Percentiles rank a stretch among this genome's conserved stretches.
phyloP scores from a whole-genome alignment of 2,329 filamentous ascomycete species.

The Blastomyces parvus region DNA sequence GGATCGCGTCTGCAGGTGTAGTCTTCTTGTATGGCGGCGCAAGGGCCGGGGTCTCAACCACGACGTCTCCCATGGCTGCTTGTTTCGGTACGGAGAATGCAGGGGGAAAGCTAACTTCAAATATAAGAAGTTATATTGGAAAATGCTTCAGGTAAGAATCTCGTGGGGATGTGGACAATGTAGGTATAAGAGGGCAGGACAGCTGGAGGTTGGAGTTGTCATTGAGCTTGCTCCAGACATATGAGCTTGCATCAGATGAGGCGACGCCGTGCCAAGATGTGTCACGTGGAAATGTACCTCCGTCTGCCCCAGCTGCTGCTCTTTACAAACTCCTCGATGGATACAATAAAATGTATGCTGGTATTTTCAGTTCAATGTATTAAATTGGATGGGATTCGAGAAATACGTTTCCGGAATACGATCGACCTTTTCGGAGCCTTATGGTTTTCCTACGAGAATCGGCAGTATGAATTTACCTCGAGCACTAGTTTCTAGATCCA shows the following conservation, averaged over 20 bases:
- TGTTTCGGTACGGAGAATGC: background rate
- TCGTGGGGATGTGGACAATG: background rate
- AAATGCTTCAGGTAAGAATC: background rate
- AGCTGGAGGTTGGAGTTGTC: background rate
- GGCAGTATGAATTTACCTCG: background rate
- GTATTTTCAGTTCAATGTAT: background rate
- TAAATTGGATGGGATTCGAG: background rate
- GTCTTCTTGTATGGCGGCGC: conserved; percentile 72
- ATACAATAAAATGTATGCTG: too few relatives aligned
- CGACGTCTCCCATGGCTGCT: conserved; percentile 68
- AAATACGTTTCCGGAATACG: background rate
- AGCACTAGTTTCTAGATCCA: background rate
- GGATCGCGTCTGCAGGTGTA: conserved; percentile 65
- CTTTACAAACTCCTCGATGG: too few relatives aligned
- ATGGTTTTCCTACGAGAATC: background rate
- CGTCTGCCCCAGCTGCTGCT: too few relatives aligned
- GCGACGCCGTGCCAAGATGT: background rate
- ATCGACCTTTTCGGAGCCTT: background rate
- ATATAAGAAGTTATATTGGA: background rate
- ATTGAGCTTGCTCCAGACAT: conserved; percentile 1
- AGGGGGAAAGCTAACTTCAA: background rate
- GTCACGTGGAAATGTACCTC: background rate
- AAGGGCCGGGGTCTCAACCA: conserved; percentile 71
- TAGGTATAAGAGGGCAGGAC: background rate
- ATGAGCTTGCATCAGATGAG: background rate